These are phyloP conservation scores for Noccaea caerulescens DNA, from an alignment of 345 rosid genomes.

Conservation along the genomic window DNA sequence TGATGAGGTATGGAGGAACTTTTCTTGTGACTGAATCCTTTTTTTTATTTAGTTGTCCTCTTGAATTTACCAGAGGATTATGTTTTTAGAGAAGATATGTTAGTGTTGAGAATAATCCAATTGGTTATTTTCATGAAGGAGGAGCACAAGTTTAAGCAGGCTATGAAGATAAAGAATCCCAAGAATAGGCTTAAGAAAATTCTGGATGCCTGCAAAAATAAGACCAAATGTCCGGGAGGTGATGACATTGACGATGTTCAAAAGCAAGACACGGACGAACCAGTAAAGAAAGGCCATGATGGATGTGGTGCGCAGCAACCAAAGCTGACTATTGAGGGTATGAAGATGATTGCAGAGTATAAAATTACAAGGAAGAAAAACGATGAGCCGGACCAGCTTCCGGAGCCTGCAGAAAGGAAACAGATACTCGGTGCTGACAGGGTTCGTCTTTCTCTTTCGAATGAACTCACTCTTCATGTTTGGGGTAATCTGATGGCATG, in stretches of 20 bases:
- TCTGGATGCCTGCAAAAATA: constrained; percentile 87
- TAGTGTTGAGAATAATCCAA: constrained; percentile 24
- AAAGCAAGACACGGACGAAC: constrained; percentile 69
- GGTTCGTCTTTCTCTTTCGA: constrained; percentile 44
- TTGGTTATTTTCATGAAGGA: constrained; percentile 60
- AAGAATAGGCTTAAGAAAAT: constrained; percentile 87
- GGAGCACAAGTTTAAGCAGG: constrained; percentile 93
- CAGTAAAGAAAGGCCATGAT: constrained; percentile 77
- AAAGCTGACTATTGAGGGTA: constrained; percentile 87
- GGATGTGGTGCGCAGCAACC: constrained; percentile 97
- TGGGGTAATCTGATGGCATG: constrained; percentile 25
- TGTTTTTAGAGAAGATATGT: constrained; percentile 2
- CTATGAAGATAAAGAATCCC: constrained; percentile 89
- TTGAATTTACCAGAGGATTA: not conserved
- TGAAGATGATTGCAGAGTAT: constrained; percentile 95
- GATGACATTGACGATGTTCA: constrained; percentile 78
- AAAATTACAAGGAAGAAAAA: constrained; percentile 74
- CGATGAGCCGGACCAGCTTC: constrained; percentile 91
- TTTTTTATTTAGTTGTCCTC: constrained; percentile 13
- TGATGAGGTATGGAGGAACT: constrained; percentile 64
- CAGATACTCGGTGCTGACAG: constrained; percentile 94
- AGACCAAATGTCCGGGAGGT: constrained; percentile 86
- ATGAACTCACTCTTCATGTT: constrained; percentile 16
- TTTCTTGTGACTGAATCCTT: not conserved
- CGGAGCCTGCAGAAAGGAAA: constrained; percentile 94